Evolutionary conservation across 2,329 filamentous ascomycete genomes (phyloP).

Genomic region (Talaromyces rugulosus): DNA sequence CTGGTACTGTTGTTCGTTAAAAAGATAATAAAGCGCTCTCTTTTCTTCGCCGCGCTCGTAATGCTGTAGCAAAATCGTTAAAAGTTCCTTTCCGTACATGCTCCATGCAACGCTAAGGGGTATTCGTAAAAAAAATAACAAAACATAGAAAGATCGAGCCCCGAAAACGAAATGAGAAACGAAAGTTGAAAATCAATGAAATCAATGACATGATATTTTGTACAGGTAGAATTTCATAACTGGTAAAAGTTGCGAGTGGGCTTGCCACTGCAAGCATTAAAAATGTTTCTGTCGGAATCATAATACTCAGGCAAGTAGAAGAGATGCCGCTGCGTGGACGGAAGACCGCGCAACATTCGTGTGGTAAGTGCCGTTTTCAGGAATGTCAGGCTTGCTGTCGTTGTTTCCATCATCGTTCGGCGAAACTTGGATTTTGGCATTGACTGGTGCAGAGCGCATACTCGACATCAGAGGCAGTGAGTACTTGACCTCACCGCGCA

Average conservation of each 20-base stretch:
- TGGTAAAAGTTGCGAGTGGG: background rate
- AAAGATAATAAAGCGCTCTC: background rate
- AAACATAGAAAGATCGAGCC: background rate
- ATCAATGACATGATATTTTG: slow-evolving; percentile 1
- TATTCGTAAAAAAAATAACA: slow-evolving; percentile 8
- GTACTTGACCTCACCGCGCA: slow-evolving; percentile 88
- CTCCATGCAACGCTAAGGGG: slow-evolving; percentile 13
- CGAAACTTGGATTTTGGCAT: slow-evolving; percentile 36
- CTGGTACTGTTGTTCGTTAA: background rate
- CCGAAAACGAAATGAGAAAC: background rate
- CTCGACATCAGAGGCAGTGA: slow-evolving; percentile 57
- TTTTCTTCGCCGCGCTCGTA: slow-evolving; percentile 6
- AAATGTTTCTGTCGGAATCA: background rate
- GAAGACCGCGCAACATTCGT: slow-evolving; percentile 14
- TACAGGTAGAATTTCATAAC: background rate
- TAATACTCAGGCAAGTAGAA: slow-evolving; percentile 3
- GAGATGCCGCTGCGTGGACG: background rate
- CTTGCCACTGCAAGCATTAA: background rate
- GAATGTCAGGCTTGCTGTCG: slow-evolving; percentile 7
- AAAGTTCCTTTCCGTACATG: slow-evolving; percentile 10
- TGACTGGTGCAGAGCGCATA: slow-evolving; percentile 48
- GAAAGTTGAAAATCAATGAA: background rate
- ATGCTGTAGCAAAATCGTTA: slow-evolving; percentile 3
- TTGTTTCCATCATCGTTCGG: slow-evolving; percentile 27
- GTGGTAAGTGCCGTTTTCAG: slow-evolving; percentile 25